Percentiles rank a stretch among this genome's conserved stretches.
phyloP scores from a whole-genome alignment of 2,329 filamentous ascomycete species.

The Tricladium varicosporioides region DNA sequence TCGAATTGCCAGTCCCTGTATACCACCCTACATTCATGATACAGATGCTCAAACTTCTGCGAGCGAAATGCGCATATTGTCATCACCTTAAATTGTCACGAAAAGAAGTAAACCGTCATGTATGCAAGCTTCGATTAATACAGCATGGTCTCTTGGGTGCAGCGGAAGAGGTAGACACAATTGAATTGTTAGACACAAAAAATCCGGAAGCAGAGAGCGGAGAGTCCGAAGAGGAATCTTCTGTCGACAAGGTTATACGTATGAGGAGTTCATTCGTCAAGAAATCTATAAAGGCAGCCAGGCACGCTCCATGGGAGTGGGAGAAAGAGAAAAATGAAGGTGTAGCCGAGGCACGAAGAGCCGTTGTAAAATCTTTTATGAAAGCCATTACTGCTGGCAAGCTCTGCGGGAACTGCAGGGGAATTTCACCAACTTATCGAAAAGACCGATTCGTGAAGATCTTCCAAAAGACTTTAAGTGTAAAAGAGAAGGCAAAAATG shows the following conservation, averaged over 20 bases:
- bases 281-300: conserved; percentile 62
- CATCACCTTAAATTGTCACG: conserved; percentile 79
- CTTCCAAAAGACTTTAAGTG: conserved; percentile 75
- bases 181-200: conserved; percentile 28
- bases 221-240: conserved; percentile 37
- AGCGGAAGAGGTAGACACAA: conserved; percentile 50
- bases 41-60: conserved; percentile 79
- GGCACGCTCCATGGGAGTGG: conserved; percentile 41
- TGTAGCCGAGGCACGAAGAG: conserved; percentile 71
- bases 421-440: conserved; percentile 77
- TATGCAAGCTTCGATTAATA: conserved; percentile 81
- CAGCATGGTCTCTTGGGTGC: conserved; percentile 78
- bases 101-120: conserved; percentile 72
- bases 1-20: conserved; percentile 87
- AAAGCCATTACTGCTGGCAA: conserved; percentile 66
- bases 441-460: conserved; percentile 93
- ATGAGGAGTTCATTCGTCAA: conserved; percentile 69
- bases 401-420: conserved; percentile 64
- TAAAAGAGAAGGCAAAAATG: conserved; percentile 78
- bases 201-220: conserved; percentile 21
- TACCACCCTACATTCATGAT: conserved; percentile 98
- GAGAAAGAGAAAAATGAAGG: conserved; percentile 72
- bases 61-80: conserved; percentile 89
- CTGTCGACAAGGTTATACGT: conserved; percentile 47
- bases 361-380: conserved; percentile 79